Conservation (phyloP, 805 yeast species). For the Candida jianshihensis region DNA sequence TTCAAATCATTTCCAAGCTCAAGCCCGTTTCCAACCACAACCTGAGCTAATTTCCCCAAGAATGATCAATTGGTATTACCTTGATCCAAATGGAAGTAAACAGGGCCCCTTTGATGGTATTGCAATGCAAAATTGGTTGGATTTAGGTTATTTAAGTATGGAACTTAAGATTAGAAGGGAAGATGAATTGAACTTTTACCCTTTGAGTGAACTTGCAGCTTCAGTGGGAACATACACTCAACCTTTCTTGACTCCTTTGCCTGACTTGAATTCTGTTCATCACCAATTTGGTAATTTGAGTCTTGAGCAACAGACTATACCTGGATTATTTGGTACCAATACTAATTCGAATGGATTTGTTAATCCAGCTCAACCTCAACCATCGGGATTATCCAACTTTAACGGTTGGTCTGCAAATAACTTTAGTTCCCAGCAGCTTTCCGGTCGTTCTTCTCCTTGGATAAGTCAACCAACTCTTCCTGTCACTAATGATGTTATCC, state of each 20-base stretch:
- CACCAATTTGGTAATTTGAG: not conserved
- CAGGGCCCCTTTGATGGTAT: slow-evolving; percentile 80
- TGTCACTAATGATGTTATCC: slow-evolving; percentile 2
- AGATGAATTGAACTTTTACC: slow-evolving; percentile 42
- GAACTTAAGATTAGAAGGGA: slow-evolving; percentile 53
- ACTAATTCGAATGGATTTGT: not conserved
- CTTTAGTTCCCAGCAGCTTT: slow-evolving; percentile 11
- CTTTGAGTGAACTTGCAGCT: slow-evolving; percentile 48
- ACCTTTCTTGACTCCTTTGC: slow-evolving; percentile 60
- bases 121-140: slow-evolving; percentile 75
- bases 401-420: slow-evolving; percentile 1
- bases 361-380: slow-evolving; percentile 6
- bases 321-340: not conserved
- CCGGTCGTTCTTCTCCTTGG: slow-evolving; percentile 19
- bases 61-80: slow-evolving; percentile 59
- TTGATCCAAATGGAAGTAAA: slow-evolving; percentile 60
- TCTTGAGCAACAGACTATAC: slow-evolving; percentile 2
- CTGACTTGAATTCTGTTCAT: slow-evolving; percentile 6
- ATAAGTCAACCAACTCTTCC: slow-evolving; percentile 4
- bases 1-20: slow-evolving; percentile 1
- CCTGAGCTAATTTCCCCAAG: slow-evolving; percentile 27
- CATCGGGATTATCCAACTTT: not conserved
- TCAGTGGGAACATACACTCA: slow-evolving; percentile 39
- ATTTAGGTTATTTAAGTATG: slow-evolving; percentile 48
- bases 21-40: slow-evolving; percentile 8